These are phyloP conservation scores for Cyberlindnera japonica DNA, from an alignment of 805 yeast species.

Conservation along the genomic window DNA sequence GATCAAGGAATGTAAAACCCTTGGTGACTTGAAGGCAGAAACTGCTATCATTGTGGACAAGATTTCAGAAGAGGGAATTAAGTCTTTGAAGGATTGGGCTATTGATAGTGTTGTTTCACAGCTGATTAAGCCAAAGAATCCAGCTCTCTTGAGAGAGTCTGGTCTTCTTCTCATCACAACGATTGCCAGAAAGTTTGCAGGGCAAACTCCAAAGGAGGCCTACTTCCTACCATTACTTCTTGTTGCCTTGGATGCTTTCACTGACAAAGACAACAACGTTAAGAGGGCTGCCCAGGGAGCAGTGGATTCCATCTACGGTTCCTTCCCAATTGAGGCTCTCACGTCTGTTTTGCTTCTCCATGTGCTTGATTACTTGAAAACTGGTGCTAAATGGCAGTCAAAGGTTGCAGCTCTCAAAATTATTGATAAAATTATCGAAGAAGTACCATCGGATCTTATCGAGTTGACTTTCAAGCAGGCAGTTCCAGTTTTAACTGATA, in stretches of 20 bases:
- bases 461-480: conserved; percentile 76
- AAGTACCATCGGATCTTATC: conserved; percentile 79
- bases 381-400: conserved; percentile 92
- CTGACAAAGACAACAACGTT: conserved; percentile 87
- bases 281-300: conserved; percentile 84
- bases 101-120: conserved; percentile 59
- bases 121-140: conserved; percentile 68
- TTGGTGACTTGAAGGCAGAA: conserved; percentile 35
- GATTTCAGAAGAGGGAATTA: conserved; percentile 43
- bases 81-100: conserved; percentile 58
- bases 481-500: conserved; percentile 82
- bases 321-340: conserved; percentile 74
- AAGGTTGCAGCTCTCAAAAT: conserved; percentile 75
- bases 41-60: conserved; percentile 41
- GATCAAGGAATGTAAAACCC: conserved; percentile 39
- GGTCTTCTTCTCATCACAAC: conserved; percentile 57
- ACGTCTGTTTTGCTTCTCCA: conserved; percentile 65
- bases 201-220: conserved; percentile 71
- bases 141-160: conserved; percentile 73
- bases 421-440: conserved; percentile 71
- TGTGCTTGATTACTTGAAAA: conserved; percentile 58
- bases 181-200: conserved; percentile 60
- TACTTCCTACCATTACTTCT: conserved; percentile 62
- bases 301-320: conserved; percentile 61
- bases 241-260: conserved; percentile 62